phyloP scores from a whole-genome alignment of 2,329 filamentous ascomycete genomes.

The Aspergillus sp. region DNA sequence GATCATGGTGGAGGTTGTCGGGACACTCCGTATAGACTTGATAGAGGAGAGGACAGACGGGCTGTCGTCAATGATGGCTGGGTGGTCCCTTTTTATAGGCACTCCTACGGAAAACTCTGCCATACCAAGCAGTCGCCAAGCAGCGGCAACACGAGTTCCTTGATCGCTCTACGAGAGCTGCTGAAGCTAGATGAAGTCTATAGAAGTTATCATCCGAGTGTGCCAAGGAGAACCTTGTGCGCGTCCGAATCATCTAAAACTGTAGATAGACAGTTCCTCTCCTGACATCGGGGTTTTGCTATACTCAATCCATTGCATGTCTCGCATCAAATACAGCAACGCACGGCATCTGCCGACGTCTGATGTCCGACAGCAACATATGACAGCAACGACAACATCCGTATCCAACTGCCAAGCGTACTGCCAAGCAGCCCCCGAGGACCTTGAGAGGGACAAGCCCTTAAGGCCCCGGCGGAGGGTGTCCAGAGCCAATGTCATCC shows the following conservation, averaged over 20 bases:
- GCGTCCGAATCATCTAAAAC: background rate
- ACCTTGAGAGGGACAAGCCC: conserved; percentile 18
- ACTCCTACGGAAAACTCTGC: too few relatives aligned
- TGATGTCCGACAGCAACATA: background rate
- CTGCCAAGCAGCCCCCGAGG: conserved; percentile 8
- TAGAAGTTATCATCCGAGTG: background rate
- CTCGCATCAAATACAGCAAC: background rate
- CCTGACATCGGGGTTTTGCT: background rate
- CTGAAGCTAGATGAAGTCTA: background rate
- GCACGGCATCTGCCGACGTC: background rate
- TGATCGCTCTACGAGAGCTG: too few relatives aligned
- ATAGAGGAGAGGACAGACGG: too few relatives aligned
- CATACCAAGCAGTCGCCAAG: too few relatives aligned
- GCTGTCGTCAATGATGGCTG: background rate
- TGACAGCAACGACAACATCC: background rate
- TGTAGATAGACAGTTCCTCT: too few relatives aligned
- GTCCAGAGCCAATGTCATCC: background rate
- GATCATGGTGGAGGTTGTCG: background rate
- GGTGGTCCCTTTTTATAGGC: too few relatives aligned
- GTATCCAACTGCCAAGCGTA: background rate
- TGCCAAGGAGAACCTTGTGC: conserved; percentile 4
- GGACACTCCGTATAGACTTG: too few relatives aligned
- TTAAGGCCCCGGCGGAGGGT: background rate
- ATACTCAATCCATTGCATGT: background rate
- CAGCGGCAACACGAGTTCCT: too few relatives aligned